Base-by-base conservation (phyloP, 192 early-diverging fungal species). In the Coemansia sp. region DNA sequence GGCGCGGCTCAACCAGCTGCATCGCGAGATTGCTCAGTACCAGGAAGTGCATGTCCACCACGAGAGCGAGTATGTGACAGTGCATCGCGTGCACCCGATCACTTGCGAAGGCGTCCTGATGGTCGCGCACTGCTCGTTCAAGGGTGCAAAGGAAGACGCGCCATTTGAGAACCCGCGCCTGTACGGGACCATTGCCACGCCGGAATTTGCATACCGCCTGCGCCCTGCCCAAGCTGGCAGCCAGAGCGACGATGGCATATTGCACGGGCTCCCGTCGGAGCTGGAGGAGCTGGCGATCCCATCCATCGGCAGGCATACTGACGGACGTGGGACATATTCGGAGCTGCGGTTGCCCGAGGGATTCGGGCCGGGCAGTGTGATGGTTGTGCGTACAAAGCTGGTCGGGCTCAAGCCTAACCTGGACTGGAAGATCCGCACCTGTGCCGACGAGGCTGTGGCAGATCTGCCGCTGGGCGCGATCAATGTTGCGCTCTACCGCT, bases 21-120 rank as follows among this genome's bases (percentile, higher is more conserved):
- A 98, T 59, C 59, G 74, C 7, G 82, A 91, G 46, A 82, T 99
- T 78, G 84, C 92, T 0, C 56, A 84, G 23, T 96, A 81, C 65
- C 78, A 77, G 9, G 96, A 99, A 48, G 86, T 92, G 14, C 92
- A 99, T 73, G 93, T 99, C 18, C 85, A 98, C 60, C 93, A 97
- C 37, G 94, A 97, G 58, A 83, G 84, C 51, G 90, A 94, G 77
- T 95, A 86, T 42, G 87, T 97, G 27, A 88, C 90, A 9, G 82
- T 99, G 0, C 94, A 99, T 55, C 80, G 96, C 12, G 76, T 93
- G 41, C 90, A 96, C 54, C 91, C 96, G 8, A 76, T 86, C 19
- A 89, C 85, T 0, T 84, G 95, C 44, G 82, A 91, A 35, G 96
- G 96, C 12, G 96, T 94, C 39, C 65, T 99, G 25, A 62, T 98